Conservation (phyloP, 345 rosid genomes). For the Populus tremula region DNA sequence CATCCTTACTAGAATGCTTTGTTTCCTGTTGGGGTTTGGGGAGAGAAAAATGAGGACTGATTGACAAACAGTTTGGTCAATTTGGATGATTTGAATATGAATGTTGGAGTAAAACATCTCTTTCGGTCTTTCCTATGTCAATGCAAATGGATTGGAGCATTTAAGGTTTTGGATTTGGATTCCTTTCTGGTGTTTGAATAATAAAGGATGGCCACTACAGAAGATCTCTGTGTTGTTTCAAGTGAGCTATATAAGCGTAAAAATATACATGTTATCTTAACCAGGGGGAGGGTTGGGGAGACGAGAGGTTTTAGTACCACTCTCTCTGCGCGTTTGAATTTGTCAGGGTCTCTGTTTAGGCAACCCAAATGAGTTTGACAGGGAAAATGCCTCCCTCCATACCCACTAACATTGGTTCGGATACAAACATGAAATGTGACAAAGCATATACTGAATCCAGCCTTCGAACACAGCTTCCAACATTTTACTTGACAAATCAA, state of each 20-base stretch:
- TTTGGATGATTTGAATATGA: not conserved
- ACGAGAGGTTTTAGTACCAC: not conserved
- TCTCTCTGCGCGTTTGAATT: not conserved
- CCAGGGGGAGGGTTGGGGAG: not conserved
- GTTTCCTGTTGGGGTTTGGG: not conserved
- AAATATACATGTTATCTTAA: not conserved
- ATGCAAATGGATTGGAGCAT: not conserved
- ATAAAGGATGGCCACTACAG: not conserved
- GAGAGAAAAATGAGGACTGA: not conserved
- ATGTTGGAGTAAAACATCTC: not conserved
- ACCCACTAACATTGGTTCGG: too few relatives aligned
- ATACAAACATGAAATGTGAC: too few relatives aligned
- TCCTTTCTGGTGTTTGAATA: not conserved
- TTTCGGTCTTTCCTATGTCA: not conserved
- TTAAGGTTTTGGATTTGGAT: not conserved
- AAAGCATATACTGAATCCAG: too few relatives aligned
- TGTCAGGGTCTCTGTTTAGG: not conserved
- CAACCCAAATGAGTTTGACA: not conserved
- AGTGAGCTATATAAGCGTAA: not conserved
- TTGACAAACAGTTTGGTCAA: not conserved
- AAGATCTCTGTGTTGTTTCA: not conserved
- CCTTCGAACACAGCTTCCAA: too few relatives aligned
- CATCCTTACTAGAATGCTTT: not conserved
- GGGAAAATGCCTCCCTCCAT: not conserved
- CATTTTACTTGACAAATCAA: too few relatives aligned